These are phyloP conservation scores for Baorangia bicolor DNA, from an alignment of 768 basidiomycete species.

Conservation along the genomic window DNA sequence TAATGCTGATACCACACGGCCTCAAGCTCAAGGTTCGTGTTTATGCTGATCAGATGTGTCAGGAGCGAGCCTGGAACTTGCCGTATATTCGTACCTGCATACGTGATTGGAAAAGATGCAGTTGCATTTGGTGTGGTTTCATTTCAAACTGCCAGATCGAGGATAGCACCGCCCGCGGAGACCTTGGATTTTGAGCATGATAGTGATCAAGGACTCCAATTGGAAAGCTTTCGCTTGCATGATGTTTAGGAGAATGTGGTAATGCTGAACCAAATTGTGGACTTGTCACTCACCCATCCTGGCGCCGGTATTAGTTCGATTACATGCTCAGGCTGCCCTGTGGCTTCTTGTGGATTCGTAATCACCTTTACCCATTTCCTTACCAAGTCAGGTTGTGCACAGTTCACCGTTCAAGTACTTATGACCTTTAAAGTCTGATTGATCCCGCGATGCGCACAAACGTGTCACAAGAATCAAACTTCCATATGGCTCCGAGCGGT, in stretches of 20 bases:
- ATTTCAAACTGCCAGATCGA: background rate
- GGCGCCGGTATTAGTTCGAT: background rate
- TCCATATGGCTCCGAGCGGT: constrained; percentile 8
- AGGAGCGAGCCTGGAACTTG: background rate
- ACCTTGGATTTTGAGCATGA: constrained; percentile 2
- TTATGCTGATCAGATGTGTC: constrained; percentile 6
- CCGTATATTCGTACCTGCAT: background rate
- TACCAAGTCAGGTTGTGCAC: background rate
- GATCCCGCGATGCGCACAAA: constrained; percentile 12
- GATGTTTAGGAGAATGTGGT: background rate
- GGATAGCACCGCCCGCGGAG: constrained; percentile 10
- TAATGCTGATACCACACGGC: background rate
- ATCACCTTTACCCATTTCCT: background rate
- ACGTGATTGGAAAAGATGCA: background rate
- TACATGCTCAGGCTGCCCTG: background rate
- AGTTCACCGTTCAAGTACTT: background rate
- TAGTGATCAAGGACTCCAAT: background rate
- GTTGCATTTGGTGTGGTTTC: constrained; percentile 1
- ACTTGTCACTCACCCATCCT: background rate
- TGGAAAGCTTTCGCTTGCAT: background rate
- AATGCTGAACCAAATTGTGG: background rate
- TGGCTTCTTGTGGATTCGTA: background rate
- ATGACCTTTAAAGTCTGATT: background rate
- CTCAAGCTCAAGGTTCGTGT: background rate
- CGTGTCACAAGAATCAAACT: constrained; percentile 4